Percentiles rank a stretch among this genome's conserved stretches.
Conservation (phyloP, 2,329 filamentous ascomycete genomes). For the Aspergillus felis region DNA sequence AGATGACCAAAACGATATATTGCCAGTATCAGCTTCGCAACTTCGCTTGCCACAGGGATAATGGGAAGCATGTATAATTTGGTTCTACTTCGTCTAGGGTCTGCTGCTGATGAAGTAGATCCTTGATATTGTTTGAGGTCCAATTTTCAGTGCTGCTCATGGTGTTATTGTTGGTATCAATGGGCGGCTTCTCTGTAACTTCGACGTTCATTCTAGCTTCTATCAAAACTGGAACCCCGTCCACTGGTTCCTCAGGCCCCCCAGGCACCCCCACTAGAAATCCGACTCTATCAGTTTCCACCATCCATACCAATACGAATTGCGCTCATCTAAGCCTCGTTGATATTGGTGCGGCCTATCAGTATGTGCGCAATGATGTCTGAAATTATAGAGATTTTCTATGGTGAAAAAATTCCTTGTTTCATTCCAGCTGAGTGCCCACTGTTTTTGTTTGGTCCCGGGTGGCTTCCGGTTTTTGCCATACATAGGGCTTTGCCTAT, state of each 20-base stretch:
- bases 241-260: not conserved
- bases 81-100: conserved; percentile 22
- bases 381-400: not conserved
- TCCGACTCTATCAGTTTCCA: not conserved
- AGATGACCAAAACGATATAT: conserved; percentile 3
- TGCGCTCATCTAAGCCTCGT: not conserved
- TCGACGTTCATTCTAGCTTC: conserved; percentile 5
- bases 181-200: conserved; percentile 1
- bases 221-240: not conserved
- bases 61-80: conserved; percentile 24
- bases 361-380: not conserved
- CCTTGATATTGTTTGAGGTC: not conserved
- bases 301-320: not conserved
- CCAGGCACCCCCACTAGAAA: too few relatives aligned
- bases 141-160: not conserved
- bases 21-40: not conserved
- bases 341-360: not conserved
- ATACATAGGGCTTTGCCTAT: conserved; percentile 1
- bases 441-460: conserved; percentile 4
- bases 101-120: not conserved
- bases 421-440: conserved; percentile 3
- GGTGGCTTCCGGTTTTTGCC: conserved; percentile 17
- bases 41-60: conserved; percentile 14
- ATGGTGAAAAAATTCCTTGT: not conserved
- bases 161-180: not conserved